phyloP scores from a whole-genome alignment of 371 early-diverging fungal genomes.

The Lichtheimia ornata region DNA sequence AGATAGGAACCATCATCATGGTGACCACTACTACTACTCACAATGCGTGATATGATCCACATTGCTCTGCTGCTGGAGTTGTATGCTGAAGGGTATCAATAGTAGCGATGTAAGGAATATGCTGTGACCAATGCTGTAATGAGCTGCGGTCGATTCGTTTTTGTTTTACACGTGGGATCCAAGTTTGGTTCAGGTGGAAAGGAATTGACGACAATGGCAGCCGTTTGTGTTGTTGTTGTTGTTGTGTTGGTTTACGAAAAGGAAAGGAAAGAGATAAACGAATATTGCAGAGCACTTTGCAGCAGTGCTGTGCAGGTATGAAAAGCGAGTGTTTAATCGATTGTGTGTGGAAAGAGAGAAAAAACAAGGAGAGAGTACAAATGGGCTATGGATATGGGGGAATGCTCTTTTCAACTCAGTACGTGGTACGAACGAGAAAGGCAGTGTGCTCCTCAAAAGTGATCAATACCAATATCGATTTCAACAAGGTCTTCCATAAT shows the following conservation, averaged over 20 bases:
- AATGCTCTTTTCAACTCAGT: conserved; percentile 7
- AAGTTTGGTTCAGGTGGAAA: too few relatives aligned
- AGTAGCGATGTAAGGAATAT: background rate
- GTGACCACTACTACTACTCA: conserved; percentile 23
- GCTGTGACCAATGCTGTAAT: background rate
- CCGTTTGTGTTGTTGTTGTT: background rate
- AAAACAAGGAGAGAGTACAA: conserved; percentile 2
- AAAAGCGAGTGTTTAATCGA: conserved; percentile 1
- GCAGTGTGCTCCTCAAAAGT: conserved; percentile 57
- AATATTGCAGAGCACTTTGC: too few relatives aligned
- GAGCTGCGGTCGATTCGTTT: background rate
- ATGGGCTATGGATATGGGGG: background rate
- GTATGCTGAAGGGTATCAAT: conserved; percentile 9
- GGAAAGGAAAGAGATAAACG: background rate
- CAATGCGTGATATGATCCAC: conserved; percentile 47
- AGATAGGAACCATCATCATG: too few relatives aligned
- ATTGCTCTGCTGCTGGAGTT: conserved; percentile 13
- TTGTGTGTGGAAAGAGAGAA: background rate
- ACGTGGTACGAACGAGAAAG: conserved; percentile 4
- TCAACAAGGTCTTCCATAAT: conserved; percentile 86
- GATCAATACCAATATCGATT: conserved; percentile 66
- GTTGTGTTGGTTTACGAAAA: background rate
- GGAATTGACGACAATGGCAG: too few relatives aligned
- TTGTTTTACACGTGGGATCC: too few relatives aligned
- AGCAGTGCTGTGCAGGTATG: too few relatives aligned